A percentile compares a stretch with the other conserved stretches of the same genome.
These are phyloP conservation scores for Cymbopogon citratus DNA, from an alignment of 176 grass and related monocot genomes.

Conservation along the genomic window DNA sequence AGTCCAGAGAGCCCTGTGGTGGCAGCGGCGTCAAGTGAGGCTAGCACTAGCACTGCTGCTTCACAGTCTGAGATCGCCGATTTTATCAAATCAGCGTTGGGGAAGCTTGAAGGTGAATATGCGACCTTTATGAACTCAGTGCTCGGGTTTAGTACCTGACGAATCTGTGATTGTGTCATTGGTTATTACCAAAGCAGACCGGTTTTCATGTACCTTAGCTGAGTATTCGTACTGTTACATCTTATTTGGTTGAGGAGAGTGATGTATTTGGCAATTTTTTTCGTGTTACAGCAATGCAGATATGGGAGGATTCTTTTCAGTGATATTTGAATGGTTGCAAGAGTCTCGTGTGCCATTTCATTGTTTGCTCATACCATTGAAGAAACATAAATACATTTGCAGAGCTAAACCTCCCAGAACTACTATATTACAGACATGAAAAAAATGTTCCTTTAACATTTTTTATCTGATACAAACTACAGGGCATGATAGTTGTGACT, in stretches of 20 bases:
- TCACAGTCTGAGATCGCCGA: constrained; percentile 28
- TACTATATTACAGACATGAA: not conserved
- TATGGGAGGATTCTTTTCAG: not conserved
- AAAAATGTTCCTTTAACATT: not conserved
- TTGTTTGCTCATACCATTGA: not conserved
- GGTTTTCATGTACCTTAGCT: not conserved
- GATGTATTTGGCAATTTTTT: not conserved
- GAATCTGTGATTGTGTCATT: not conserved
- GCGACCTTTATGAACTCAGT: not conserved
- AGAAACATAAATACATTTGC: not conserved
- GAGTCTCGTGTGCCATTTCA: not conserved
- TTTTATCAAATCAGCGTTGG: constrained; percentile 54
- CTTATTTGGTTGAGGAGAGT: not conserved
- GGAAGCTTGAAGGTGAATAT: constrained; percentile 33
- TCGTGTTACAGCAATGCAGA: not conserved
- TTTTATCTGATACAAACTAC: not conserved
- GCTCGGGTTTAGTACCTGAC: not conserved
- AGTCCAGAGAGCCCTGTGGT: constrained; percentile 18
- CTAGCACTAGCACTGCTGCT: not conserved
- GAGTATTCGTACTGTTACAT: not conserved
- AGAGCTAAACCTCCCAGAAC: not conserved
- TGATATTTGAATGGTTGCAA: not conserved
- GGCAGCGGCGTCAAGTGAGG: not conserved
- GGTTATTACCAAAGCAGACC: not conserved
- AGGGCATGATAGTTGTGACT: not conserved